Evolutionary conservation across 176 grass and related monocot species (phyloP).

Genomic region (Coix lacrymajobi): DNA sequence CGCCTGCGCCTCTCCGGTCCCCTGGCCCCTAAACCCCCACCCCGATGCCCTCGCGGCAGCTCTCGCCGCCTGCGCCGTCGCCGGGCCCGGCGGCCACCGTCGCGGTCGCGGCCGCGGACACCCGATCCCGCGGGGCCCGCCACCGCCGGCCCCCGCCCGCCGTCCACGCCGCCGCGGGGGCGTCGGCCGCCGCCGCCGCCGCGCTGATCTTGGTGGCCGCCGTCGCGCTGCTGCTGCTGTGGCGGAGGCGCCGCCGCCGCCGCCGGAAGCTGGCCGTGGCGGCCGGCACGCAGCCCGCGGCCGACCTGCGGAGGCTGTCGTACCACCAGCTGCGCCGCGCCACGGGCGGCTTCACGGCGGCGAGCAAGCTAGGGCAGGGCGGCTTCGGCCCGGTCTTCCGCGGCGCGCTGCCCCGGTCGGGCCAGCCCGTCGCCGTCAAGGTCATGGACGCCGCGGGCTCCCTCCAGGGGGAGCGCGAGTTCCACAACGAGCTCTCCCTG

Average conservation of each 20-base stretch:
- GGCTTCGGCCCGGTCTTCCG: constrained; percentile 91
- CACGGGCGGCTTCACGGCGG: constrained; percentile 60
- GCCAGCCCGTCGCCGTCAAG: constrained; percentile 72
- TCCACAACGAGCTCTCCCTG: constrained; percentile 91
- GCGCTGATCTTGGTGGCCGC: constrained; percentile 22
- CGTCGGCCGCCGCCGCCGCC: not conserved
- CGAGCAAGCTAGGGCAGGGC: constrained; percentile 79
- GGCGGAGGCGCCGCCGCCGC: constrained; percentile 32
- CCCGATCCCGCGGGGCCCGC: not conserved
- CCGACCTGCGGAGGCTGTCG: constrained; percentile 50
- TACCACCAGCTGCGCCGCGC: constrained; percentile 82
- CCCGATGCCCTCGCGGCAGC: constrained; percentile 69
- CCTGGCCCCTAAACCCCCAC: not conserved
- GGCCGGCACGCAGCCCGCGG: constrained; percentile 7
- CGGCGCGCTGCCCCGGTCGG: constrained; percentile 53
- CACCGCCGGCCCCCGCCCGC: not conserved
- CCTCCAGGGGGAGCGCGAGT: constrained; percentile 97
- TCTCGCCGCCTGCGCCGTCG: not conserved
- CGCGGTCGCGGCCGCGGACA: not conserved
- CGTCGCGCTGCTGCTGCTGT: constrained; percentile 36
- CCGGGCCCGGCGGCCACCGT: not conserved
- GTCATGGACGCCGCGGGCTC: constrained; percentile 76
- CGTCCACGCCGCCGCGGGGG: not conserved
- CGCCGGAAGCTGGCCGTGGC: constrained; percentile 27
- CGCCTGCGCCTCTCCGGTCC: not conserved